Base-by-base conservation (phyloP, 2,329 filamentous ascomycete genomes). In the Penicillium verrucosum region DNA sequence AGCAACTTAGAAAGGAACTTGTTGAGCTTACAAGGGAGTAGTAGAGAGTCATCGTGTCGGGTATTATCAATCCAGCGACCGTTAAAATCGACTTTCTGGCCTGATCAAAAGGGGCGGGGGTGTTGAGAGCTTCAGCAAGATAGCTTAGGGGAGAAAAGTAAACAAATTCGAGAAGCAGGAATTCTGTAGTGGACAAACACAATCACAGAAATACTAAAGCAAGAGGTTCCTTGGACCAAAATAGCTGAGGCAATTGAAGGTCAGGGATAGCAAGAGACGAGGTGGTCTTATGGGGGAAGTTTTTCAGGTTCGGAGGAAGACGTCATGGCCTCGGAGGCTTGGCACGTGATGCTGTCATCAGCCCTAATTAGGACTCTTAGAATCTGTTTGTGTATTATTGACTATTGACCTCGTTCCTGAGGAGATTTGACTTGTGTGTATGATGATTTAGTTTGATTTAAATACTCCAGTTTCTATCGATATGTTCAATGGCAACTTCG, bases 1-100 rank as follows among this genome's bases (percentile, higher is more conserved):
- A 37, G 40, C 5, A 18, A 37, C 21, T 29, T n/a, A 6, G 16
- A 1, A 18, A 32, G 12, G 45, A 38, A n/a, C 11, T 42, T 14
- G 16, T 8, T 29, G 18, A 23, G 79, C 83, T 72, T 80, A 86
- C 84, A 58, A 87, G 78, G 68, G 81, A 86, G 80, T 86, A 87
- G 77, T 88, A 88, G 70, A 88, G 84, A 71, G 85, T 88, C 85
- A 88, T 88, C 64, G 68, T 83, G 76, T 72, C 74, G 69, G 62
- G 43, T 44, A 16, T 41, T 30, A 12, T 42, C 25, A 23, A 42
- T 29, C 25, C 8, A 62, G 21, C 42, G 27, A 44, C 41, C 49
- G 40, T 53, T 50, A 41, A 37, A 47, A 30, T 51, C 11, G 46
- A 50, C 43, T 47, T 54, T 64, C 47, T 25, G 48, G 49, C 44